Percentiles rank a stretch among this genome's conserved stretches.
phyloP scores from a whole-genome alignment of 78 protist species.

The Cyanophora paradoxa region DNA sequence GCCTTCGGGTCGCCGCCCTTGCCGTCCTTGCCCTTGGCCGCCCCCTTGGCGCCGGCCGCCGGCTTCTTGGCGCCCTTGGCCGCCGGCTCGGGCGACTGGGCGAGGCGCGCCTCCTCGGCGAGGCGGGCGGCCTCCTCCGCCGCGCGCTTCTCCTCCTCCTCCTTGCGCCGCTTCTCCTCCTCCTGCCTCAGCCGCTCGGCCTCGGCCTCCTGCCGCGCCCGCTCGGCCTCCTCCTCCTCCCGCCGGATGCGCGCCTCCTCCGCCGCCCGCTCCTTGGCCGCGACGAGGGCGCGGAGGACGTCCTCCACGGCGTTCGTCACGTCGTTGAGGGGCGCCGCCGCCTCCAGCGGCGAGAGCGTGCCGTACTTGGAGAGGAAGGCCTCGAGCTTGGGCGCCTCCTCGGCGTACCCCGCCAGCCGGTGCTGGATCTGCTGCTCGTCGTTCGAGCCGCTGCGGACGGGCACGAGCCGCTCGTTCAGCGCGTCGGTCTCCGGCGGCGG shows the following conservation, averaged over 20 bases:
- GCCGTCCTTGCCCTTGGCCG: background rate
- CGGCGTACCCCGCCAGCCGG: background rate
- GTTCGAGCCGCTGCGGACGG: background rate
- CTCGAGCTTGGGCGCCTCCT: background rate
- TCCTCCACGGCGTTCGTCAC: background rate
- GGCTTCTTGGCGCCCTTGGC: too few species aligned
- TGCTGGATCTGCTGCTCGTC: slow-evolving; percentile 1
- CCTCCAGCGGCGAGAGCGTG: background rate
- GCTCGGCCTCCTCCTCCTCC: too few species aligned
- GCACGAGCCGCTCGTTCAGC: slow-evolving; percentile 11
- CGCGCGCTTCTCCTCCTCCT: too few species aligned
- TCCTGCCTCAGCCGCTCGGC: too few species aligned
- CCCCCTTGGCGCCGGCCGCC: background rate
- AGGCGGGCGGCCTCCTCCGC: too few species aligned
- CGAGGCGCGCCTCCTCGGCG: too few species aligned
- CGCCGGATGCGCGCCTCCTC: too few species aligned
- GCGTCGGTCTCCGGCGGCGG: slow-evolving; percentile 14
- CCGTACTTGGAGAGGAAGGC: background rate
- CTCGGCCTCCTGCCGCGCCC: too few species aligned
- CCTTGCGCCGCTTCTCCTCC: too few species aligned
- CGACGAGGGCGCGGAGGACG: too few species aligned
- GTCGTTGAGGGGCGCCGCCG: background rate
- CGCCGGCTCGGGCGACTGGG: too few species aligned
- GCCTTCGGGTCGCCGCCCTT: background rate
- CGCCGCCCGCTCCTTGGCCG: too few species aligned